Base-by-base conservation (phyloP, 1,139 yeast species). In the Taiozyma sp. region DNA sequence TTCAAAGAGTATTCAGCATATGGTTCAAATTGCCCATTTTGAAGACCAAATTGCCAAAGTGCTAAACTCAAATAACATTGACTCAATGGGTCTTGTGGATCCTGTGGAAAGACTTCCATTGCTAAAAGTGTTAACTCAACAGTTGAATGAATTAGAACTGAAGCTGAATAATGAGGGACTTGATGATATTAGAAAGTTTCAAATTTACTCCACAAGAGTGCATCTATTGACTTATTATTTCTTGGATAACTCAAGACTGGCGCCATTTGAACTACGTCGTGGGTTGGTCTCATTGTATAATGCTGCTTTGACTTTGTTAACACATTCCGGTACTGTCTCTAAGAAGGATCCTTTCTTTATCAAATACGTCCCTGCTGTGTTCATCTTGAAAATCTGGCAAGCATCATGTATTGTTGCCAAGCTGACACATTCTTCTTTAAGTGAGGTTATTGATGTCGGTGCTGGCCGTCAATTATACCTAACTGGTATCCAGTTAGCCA, bases 1-100 rank as follows among this genome's bases (percentile, higher is more conserved):
- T 21, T 90, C 96, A 0, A 67, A 70, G 35, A 71, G 82, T 9
- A 74, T 91, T 44, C 75, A 79, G 50, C 88, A 83, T 57, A 85
- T 89, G 87, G 79, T 87, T 68, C 88, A 83, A 56, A 83, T 91
- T 39, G 89, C 95, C 41, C 82, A 85, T 56, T 83, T 89, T 62
- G 97, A 90, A 65, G 91, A 88, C 62, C 96, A 88, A 63, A 81
- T 88, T 48, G 86, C 89, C 3, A 83, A 80, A 57, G 83, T 96
- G 0, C 71, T 91, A 58, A 88, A 86, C 60, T 79, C 88, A 34
- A 87, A 86, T 59, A 79, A 87, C 0, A 71, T 80, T 55, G 91
- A 85, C 60, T 79, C 83, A 0, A 71, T 83, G 53, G 90, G 93
- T 0, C 70, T 85, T 42, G 79, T 77, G 1, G 65, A 61, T 30